Conservation (phyloP, 305 asterid species). For the Solanum hybrid region DNA sequence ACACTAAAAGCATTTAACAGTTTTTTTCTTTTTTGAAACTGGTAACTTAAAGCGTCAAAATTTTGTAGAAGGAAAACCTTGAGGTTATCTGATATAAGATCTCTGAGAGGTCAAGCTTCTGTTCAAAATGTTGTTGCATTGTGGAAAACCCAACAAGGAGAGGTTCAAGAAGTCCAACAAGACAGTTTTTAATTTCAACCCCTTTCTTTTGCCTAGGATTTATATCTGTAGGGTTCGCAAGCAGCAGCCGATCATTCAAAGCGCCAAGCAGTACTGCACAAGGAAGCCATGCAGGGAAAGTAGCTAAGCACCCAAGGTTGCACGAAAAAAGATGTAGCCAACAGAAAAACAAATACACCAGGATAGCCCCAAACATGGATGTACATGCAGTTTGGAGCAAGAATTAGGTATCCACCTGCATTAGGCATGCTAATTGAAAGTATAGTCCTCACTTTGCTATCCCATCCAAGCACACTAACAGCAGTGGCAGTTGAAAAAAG, state of each 20-base stretch:
- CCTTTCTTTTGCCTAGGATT: slow-evolving; percentile 93
- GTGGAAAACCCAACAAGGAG: slow-evolving; percentile 97
- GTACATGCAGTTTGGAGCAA: slow-evolving; percentile 9
- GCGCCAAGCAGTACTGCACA: slow-evolving; percentile 87
- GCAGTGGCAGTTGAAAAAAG: slow-evolving; percentile 92
- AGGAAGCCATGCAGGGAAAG: slow-evolving; percentile 13
- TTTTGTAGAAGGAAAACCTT: slow-evolving; percentile 39
- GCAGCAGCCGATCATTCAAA: slow-evolving; percentile 86
- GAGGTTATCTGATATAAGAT: slow-evolving; percentile 96
- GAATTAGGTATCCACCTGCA: slow-evolving; percentile 54
- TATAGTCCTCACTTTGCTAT: slow-evolving; percentile 93
- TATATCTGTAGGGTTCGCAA: slow-evolving; percentile 74
- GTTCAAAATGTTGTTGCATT: slow-evolving; percentile 97
- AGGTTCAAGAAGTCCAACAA: slow-evolving; percentile 97
- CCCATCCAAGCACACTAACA: slow-evolving; percentile 95
- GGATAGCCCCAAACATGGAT: not conserved
- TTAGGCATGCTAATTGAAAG: slow-evolving; percentile 91
- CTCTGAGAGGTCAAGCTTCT: slow-evolving; percentile 97
- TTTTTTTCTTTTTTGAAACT: not conserved
- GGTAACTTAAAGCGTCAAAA: not conserved
- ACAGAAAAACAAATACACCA: not conserved
- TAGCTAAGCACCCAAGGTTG: not conserved
- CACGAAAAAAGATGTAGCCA: slow-evolving; percentile 6
- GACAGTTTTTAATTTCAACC: slow-evolving; percentile 83
- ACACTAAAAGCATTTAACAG: not conserved